Percentiles rank a stretch among this genome's conserved stretches.
These are phyloP conservation scores for Cyclotella sp. DNA, from an alignment of 108 stramenopile species.

Conservation along the genomic window DNA sequence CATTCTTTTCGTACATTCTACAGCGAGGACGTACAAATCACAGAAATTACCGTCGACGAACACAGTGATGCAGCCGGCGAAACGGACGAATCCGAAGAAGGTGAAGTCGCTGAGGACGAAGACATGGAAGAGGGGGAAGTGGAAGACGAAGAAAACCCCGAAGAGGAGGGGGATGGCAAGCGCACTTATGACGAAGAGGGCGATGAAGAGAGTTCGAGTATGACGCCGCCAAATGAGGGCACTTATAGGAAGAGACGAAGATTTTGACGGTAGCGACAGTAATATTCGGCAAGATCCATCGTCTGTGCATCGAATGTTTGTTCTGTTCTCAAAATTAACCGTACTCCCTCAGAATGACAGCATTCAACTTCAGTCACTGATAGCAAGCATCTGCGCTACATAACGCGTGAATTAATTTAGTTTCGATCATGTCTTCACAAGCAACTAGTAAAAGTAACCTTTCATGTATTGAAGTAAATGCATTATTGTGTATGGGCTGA, in stretches of 20 bases:
- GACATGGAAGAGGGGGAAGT: conserved; percentile 22
- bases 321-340: conserved; percentile 15
- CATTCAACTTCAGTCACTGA: background rate
- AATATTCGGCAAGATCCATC: background rate
- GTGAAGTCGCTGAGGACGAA: conserved; percentile 27
- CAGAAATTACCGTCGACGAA: conserved; percentile 54
- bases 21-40: conserved; percentile 16
- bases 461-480: too few species aligned
- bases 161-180: background rate
- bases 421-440: background rate
- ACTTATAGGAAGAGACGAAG: conserved; percentile 32
- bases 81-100: conserved; percentile 46
- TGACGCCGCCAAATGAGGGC: conserved; percentile 40
- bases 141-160: background rate
- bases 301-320: background rate
- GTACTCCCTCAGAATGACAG: conserved; percentile 9
- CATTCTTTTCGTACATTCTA: background rate
- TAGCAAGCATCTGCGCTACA: background rate
- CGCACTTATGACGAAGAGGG: conserved; percentile 21
- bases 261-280: conserved; percentile 5
- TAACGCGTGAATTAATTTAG: background rate
- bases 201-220: conserved; percentile 41
- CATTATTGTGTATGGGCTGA: too few species aligned
- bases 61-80: conserved; percentile 23
- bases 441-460: too few species aligned